Evolutionary conservation across 2,329 filamentous ascomycete genomes (phyloP).

Genomic region (Hymenoscyphus repandus): DNA sequence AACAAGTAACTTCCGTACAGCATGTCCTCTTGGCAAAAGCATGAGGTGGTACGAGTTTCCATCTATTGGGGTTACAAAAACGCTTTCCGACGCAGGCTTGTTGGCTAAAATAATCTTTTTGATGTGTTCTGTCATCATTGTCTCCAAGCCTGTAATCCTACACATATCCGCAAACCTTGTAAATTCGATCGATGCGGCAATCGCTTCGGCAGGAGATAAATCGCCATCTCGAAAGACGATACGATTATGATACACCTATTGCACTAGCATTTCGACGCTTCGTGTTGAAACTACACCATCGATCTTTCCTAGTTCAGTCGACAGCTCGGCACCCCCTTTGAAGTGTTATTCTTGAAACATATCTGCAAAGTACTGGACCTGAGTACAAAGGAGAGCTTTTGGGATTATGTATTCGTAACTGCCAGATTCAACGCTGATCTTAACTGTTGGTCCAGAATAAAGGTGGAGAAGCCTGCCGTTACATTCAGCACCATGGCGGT

Average conservation of each 20-base stretch:
- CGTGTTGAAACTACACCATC: slow-evolving; percentile 12
- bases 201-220: slow-evolving; percentile 6
- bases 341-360: slow-evolving; percentile 9
- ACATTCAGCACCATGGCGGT: background rate
- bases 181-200: slow-evolving; percentile 16
- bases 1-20: slow-evolving; percentile 9
- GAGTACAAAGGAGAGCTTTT: slow-evolving; percentile 7
- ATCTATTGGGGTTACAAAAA: background rate
- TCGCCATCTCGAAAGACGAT: slow-evolving; percentile 13
- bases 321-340: slow-evolving; percentile 8
- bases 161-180: slow-evolving; percentile 17
- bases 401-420: slow-evolving; percentile 8
- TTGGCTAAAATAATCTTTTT: slow-evolving; percentile 8
- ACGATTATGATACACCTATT: slow-evolving; percentile 11
- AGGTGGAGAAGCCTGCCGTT: slow-evolving; percentile 11
- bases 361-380: slow-evolving; percentile 7
- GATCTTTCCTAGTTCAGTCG: slow-evolving; percentile 5
- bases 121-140: slow-evolving; percentile 10
- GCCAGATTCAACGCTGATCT: slow-evolving; percentile 6
- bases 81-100: background rate
- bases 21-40: slow-evolving; percentile 8
- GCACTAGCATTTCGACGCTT: slow-evolving; percentile 10
- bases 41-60: slow-evolving; percentile 3
- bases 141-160: slow-evolving; percentile 8
- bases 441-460: slow-evolving; percentile 10